Base-by-base conservation (phyloP, 257 asterid genomes). In the Solanum tacnaense region DNA sequence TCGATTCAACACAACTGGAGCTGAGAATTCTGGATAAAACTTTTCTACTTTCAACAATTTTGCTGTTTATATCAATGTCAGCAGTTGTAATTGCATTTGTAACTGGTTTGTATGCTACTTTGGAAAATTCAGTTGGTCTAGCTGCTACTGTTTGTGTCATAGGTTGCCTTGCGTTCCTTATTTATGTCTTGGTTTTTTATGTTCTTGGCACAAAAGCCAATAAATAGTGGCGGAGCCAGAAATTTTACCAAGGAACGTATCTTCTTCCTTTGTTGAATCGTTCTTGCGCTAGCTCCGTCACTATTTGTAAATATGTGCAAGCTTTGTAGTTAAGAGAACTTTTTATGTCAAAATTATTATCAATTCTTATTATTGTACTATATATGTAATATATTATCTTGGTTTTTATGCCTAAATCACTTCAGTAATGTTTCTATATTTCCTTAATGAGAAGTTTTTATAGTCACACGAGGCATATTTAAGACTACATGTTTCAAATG, bases 201-300 rank as follows among this genome's bases (percentile, higher is more conserved):
- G 0, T 62, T 62, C 0, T 62, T 62, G 0, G 0, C 71, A n/a
- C 0, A 62, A 16, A 1, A n/a, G 13, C 0, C 31, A 4, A 2
- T n/a, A 8, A 62, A 3, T 62, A 62, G 71, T 9, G 16, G 13
- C 13, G 3, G 71, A 62, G 31, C 7, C 71, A 62, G 0, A 62
- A 23, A 1, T 62, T 62, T 62, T 62, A 62, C 31, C 0, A n/a
- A 23, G 32, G 72, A 65, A 12, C 31, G 68, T 8, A 21, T 21
- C 29, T 60, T 9, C 68, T 60, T 60, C 1, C 0, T 60, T 0
- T 65, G 1, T 65, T n/a, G 72, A n/a, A 65, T 65, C 7, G 16
- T 25, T 1, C 20, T 9, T 38, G 3, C 41, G 10, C 29, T 62
- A 62, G 2, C 31, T 62, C 16, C 8, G 16, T 62, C 8, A 62